phyloP scores from a whole-genome alignment of 176 grass and related monocot species.

The barley (Hordeum vulgare) region MorexV3_pseudomolecules_assembly NC_058519.1:177034717-177035216 shows the following conservation, averaged over 20 bases:
- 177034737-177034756: neutral
- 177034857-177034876: neutral
- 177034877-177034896: conserved; percentile 12
- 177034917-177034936: neutral
- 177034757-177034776: neutral
- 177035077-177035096: conserved; percentile 54
- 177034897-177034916: conserved; percentile 8
- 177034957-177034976: conserved; percentile 11
- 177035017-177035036: conserved; percentile 72
- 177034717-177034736: neutral
- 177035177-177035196: conserved; percentile 20
- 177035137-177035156: neutral
- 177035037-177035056: conserved; percentile 85
- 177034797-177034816: neutral
- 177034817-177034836: too few relatives aligned
- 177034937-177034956: neutral
- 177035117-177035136: conserved; percentile 10
- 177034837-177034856: neutral
- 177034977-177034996: conserved; percentile 17
- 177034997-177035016: conserved; percentile 52
- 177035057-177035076: conserved; percentile 88
- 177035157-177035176: neutral
- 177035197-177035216: neutral
- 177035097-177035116: conserved; percentile 24
- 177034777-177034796: neutral